Evolutionary conservation across 306 rosid species (phyloP).

Genomic region (Calophaca sinica): DNA sequence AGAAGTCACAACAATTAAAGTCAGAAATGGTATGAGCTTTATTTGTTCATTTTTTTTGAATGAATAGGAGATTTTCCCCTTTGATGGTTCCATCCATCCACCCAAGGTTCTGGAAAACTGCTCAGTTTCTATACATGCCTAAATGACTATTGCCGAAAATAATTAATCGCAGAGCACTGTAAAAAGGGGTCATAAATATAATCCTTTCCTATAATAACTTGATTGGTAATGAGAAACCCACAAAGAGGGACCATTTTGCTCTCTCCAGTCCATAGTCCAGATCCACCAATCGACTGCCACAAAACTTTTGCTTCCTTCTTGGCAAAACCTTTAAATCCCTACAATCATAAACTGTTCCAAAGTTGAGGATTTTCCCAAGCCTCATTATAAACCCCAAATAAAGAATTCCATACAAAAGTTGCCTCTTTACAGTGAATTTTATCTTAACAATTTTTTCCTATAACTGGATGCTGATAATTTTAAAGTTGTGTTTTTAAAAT

Average conservation of each 20-base stretch:
- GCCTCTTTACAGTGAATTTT: neutral
- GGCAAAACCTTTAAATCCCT: neutral
- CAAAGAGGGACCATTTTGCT: slow-evolving; percentile 20
- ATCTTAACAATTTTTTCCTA: neutral
- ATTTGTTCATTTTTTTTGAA: slow-evolving; percentile 19
- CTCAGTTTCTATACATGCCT: slow-evolving; percentile 16
- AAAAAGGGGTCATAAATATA: neutral
- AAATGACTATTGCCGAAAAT: slow-evolving; percentile 9
- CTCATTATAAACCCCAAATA: slow-evolving; percentile 12
- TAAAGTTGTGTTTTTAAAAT: neutral
- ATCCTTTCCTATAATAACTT: slow-evolving; percentile 14
- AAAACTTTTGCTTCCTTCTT: neutral
- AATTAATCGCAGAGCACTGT: neutral
- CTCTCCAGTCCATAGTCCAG: too few relatives aligned
- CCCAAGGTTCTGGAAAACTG: slow-evolving; percentile 24
- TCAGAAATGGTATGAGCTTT: slow-evolving; percentile 78
- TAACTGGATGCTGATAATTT: slow-evolving; percentile 17
- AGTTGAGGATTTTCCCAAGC: slow-evolving; percentile 7
- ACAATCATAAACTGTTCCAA: slow-evolving; percentile 2
- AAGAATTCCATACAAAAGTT: slow-evolving; percentile 3
- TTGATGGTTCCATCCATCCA: slow-evolving; percentile 22
- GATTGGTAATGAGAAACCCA: slow-evolving; percentile 4
- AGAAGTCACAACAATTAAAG: slow-evolving; percentile 71
- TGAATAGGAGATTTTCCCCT: slow-evolving; percentile 34
- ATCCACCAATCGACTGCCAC: neutral